Base-by-base conservation (phyloP, 164 flowering plant genomes). In the Annona cherimola region DNA sequence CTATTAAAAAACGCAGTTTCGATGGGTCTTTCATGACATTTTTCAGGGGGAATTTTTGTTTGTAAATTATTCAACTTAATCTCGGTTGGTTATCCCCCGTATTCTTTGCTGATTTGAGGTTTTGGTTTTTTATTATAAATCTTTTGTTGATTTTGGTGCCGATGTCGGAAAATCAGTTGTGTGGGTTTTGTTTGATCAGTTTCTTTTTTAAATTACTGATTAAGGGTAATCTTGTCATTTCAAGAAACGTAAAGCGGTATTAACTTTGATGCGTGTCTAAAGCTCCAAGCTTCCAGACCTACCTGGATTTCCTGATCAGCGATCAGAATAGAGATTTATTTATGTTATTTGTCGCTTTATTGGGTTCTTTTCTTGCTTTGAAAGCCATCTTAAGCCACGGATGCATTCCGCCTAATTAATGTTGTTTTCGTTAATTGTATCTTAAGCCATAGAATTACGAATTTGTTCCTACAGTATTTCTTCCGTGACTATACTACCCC, bases 341-440 rank as follows among this genome's bases (percentile, higher is more conserved):
- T 63, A 1, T 63, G 6, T 42, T 63, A 26, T 26, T 63, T 11
- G 44, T 63, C 42, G 6, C 8, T 63, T 63, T 18, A 60, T 55
- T 5, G 45, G 69, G 19, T 54, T 16, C 70, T 66, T 72, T 72
- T 55, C 75, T 72, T 66, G 35, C 1, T 26, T 26, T 19, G 43
- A 72, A 72, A 72, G 65, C 43, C 43, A 39, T 63, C 3, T 54
- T 54, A 40, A 63, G 12, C 42, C 12, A 39, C 63, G n/a, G 4
- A 18, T 20, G 63, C 14, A 11, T 11, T 59, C 61, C 16, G 19
- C 8, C 35, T 60, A 16, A 18, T 60, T 16, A 3, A 18, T 9
- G 4, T 60, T 60, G n/a, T n/a, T n/a, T n/a, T n/a, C n/a, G n/a
- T n/a, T n/a, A n/a, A n/a, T n/a, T n/a, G n/a, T n/a, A n/a, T n/a